phyloP scores from a whole-genome alignment of 2,329 filamentous ascomycete species.

The Penicillium capsulatum region DNA sequence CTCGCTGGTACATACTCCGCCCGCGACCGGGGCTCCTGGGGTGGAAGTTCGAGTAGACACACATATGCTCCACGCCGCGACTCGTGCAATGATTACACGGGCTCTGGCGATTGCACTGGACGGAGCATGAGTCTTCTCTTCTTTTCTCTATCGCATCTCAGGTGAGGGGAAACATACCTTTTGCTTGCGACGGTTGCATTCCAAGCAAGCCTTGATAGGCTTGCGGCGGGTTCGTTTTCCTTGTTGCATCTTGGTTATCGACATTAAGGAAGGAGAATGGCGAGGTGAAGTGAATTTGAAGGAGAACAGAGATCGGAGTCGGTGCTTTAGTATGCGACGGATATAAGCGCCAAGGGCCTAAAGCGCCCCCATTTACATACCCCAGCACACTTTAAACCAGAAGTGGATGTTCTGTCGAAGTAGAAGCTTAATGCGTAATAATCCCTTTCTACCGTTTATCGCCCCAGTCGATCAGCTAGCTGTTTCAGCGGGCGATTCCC shows the following conservation, averaged over 20 bases:
- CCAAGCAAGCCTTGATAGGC: constrained; percentile 17
- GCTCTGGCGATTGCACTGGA: constrained; percentile 16
- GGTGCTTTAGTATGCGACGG: constrained; percentile 3
- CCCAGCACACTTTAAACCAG: constrained; percentile 8
- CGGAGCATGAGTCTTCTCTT: no score
- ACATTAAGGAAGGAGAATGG: not conserved
- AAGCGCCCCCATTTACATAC: constrained; percentile 11
- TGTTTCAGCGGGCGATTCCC: no score
- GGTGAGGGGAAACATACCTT: constrained; percentile 4
- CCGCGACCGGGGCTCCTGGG: constrained; percentile 1
- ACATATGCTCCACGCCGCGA: constrained; percentile 13
- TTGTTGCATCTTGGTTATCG: constrained; percentile 10
- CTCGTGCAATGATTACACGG: constrained; percentile 18
- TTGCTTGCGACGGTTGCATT: constrained; percentile 19
- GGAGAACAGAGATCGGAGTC: not conserved
- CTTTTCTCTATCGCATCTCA: no score
- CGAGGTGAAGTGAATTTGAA: not conserved
- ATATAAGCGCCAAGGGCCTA: constrained; percentile 7
- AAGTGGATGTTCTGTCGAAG: constrained; percentile 5
- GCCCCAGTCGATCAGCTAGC: not conserved
- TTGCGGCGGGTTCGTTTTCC: constrained; percentile 15
- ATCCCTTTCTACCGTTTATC: not conserved
- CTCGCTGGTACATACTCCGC: not conserved
- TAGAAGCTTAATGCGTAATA: constrained; percentile 2
- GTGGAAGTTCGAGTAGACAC: constrained; percentile 12